Evolutionary conservation across 192 early-diverging fungal species (phyloP).

Genomic region (Coemansia guatemalensis): DNA sequence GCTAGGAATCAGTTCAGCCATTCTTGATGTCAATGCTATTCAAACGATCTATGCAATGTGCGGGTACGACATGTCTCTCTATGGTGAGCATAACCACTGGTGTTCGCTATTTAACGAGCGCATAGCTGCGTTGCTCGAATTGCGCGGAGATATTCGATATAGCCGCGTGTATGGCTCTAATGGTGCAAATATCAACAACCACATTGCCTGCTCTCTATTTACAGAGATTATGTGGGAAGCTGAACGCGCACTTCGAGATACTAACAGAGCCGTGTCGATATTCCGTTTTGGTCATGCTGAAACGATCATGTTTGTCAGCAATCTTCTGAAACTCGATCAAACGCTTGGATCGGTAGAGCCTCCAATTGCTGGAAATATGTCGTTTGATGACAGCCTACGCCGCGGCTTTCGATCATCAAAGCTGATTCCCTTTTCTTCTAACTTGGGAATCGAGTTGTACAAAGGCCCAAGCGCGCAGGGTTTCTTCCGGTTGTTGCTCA

Average conservation of each 20-base stretch:
- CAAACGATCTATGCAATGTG: conserved; percentile 30
- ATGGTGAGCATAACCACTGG: conserved; percentile 17
- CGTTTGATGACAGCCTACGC: neutral
- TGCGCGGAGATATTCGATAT: conserved; percentile 39
- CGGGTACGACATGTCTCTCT: conserved; percentile 39
- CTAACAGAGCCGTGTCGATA: conserved; percentile 15
- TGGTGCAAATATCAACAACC: conserved; percentile 24
- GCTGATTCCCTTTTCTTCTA: conserved; percentile 37
- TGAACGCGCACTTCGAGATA: conserved; percentile 14
- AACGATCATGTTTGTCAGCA: conserved; percentile 44
- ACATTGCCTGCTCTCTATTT: conserved; percentile 35
- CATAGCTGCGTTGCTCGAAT: conserved; percentile 26
- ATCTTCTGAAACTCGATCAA: conserved; percentile 22
- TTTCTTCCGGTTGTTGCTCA: conserved; percentile 33
- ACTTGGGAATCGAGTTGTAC: conserved; percentile 37
- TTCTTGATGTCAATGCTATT: conserved; percentile 10
- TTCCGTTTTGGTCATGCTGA: conserved; percentile 51
- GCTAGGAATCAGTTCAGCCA: neutral
- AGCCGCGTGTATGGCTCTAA: conserved; percentile 43
- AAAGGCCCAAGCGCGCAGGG: conserved; percentile 10
- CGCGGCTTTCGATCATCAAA: conserved; percentile 32
- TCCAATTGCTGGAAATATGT: conserved; percentile 38
- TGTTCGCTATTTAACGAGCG: conserved; percentile 32
- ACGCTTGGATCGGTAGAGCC: conserved; percentile 15
- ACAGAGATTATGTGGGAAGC: conserved; percentile 17